A percentile compares a stretch with the other conserved stretches of the same genome.
These are phyloP conservation scores for Breviolum minutum DNA, from an alignment of 73 alveolate genomes.

Conservation along the genomic window DNA sequence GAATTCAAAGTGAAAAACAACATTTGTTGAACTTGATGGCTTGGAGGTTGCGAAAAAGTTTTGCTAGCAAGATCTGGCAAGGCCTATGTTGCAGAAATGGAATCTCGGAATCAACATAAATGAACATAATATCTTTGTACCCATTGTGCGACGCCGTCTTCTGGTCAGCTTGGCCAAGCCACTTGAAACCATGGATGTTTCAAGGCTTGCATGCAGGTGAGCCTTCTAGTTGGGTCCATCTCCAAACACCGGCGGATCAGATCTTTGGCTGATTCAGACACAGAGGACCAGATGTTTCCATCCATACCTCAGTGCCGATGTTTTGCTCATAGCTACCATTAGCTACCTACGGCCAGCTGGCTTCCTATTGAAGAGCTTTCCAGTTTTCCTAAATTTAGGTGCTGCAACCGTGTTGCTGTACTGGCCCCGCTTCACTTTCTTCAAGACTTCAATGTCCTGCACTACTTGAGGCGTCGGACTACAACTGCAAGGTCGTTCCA, in stretches of 20 bases:
- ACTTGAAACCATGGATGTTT: neutral
- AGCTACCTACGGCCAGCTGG: too few relatives aligned
- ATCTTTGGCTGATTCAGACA: constrained; percentile 29
- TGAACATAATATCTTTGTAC: neutral
- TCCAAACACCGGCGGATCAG: constrained; percentile 40
- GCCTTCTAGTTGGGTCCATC: constrained; percentile 20
- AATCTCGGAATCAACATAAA: neutral
- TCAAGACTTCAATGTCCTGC: constrained; percentile 20
- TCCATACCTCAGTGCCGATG: neutral
- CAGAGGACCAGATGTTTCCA: constrained; percentile 23
- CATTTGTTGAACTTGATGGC: too few relatives aligned
- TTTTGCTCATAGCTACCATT: too few relatives aligned
- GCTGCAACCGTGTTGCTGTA: constrained; percentile 2
- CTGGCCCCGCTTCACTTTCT: constrained; percentile 31
- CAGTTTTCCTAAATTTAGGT: too few relatives aligned
- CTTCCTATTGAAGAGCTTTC: too few relatives aligned
- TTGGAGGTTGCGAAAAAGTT: too few relatives aligned
- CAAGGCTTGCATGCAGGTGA: constrained; percentile 1
- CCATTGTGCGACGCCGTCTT: too few relatives aligned
- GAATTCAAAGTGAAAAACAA: too few relatives aligned
- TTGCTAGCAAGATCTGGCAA: too few relatives aligned
- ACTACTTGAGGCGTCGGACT: neutral
- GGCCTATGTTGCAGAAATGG: neutral
- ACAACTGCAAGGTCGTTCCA: too few relatives aligned
- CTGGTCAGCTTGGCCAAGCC: neutral